Evolutionary conservation across 169 alveolate species (phyloP).

Genomic region (Plasmodium ovale): DNA sequence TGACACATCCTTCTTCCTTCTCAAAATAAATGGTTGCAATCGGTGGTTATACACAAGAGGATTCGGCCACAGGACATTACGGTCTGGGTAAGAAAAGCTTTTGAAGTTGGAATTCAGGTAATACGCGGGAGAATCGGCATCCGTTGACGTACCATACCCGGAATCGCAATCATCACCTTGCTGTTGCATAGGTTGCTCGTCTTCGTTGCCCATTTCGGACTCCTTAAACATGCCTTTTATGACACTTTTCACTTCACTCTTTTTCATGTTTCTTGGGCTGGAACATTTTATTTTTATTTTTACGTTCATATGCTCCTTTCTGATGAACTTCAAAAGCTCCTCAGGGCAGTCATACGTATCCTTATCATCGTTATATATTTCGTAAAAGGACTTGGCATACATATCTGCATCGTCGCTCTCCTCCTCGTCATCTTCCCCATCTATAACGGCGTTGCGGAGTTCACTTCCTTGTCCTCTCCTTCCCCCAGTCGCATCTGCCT

Average conservation of each 20-base stretch:
- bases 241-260: constrained; percentile 51
- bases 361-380: constrained; percentile 74
- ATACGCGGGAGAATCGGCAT: constrained; percentile 1
- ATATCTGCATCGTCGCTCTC: constrained; percentile 20
- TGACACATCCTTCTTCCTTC: constrained; percentile 3
- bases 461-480: background rate
- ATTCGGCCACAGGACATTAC: constrained; percentile 81
- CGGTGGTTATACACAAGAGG: constrained; percentile 77
- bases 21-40: constrained; percentile 56
- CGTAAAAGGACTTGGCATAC: constrained; percentile 54
- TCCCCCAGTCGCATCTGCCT: background rate
- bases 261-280: constrained; percentile 76
- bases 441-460: too few species aligned
- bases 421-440: constrained; percentile 4
- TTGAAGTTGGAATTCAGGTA: constrained; percentile 33
- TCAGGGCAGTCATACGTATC: constrained; percentile 78
- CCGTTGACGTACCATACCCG: background rate
- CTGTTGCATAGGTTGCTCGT: background rate
- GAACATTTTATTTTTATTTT: constrained; percentile 80
- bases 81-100: constrained; percentile 46
- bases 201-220: background rate
- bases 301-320: constrained; percentile 76
- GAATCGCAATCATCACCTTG: background rate
- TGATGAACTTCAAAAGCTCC: constrained; percentile 77
- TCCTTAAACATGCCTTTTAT: constrained; percentile 45